Conservation (phyloP, 2,329 filamentous ascomycete genomes). For the Plenodomus lindquistii region DNA sequence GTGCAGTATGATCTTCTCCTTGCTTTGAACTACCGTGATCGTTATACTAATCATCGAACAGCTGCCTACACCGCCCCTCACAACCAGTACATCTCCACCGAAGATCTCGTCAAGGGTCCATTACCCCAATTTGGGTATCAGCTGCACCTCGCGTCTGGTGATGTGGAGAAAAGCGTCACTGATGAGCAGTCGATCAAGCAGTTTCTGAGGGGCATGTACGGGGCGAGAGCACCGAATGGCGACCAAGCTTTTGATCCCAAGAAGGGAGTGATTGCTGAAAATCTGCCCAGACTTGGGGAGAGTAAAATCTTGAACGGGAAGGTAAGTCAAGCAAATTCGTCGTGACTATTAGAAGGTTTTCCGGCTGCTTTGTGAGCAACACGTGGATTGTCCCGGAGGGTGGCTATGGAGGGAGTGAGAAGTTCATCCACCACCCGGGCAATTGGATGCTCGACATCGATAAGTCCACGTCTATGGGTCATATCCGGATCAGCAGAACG, state of each 20-base stretch:
- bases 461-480: slow-evolving; percentile 5
- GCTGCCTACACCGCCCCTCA: slow-evolving; percentile 64
- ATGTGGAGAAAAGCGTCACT: slow-evolving; percentile 52
- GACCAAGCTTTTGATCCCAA: slow-evolving; percentile 62
- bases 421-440: slow-evolving; percentile 1
- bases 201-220: slow-evolving; percentile 74
- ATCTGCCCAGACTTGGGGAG: slow-evolving; percentile 60
- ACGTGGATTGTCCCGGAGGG: not conserved
- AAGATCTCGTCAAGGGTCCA: slow-evolving; percentile 60
- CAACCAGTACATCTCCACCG: slow-evolving; percentile 58
- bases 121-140: slow-evolving; percentile 82
- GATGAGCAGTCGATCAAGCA: slow-evolving; percentile 66
- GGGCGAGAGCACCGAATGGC: slow-evolving; percentile 62
- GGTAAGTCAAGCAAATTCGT: slow-evolving; percentile 41
- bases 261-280: slow-evolving; percentile 67
- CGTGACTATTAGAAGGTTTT: not conserved
- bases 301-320: slow-evolving; percentile 66
- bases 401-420: not conserved
- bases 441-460: slow-evolving; percentile 6
- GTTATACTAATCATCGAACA: not conserved
- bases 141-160: slow-evolving; percentile 72
- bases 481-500: not conserved
- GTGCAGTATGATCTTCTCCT: slow-evolving; percentile 58
- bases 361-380: not conserved
- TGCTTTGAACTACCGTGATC: not conserved